phyloP scores from a whole-genome alignment of 345 rosid species.

The Lumnitzera racemosa region DNA sequence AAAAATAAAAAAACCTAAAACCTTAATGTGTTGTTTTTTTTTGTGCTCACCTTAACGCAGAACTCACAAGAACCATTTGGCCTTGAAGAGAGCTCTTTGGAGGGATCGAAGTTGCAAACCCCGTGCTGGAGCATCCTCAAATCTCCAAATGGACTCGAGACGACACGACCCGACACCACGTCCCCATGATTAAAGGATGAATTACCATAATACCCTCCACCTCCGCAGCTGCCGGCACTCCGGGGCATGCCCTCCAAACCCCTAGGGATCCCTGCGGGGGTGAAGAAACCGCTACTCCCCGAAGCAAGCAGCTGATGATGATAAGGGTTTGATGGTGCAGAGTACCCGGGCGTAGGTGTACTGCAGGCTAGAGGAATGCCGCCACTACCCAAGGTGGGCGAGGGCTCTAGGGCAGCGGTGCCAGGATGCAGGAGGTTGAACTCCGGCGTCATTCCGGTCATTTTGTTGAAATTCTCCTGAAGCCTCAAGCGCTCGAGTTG shows the following conservation, averaged over 20 bases:
- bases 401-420: not conserved
- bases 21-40: not conserved
- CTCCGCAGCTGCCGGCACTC: slow-evolving; percentile 4
- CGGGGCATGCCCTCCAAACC: slow-evolving; percentile 1
- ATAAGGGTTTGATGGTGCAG: no score
- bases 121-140: slow-evolving; percentile 3
- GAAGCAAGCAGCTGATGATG: no score
- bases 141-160: slow-evolving; percentile 19
- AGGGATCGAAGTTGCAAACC: slow-evolving; percentile 25
- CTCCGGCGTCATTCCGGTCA: slow-evolving; percentile 15
- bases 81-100: slow-evolving; percentile 85
- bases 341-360: not conserved
- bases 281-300: no score
- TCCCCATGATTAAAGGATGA: slow-evolving; percentile 11
- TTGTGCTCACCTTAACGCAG: slow-evolving; percentile 46
- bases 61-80: slow-evolving; percentile 48
- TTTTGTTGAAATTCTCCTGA: slow-evolving; percentile 34
- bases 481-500: slow-evolving; percentile 46
- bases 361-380: not conserved
- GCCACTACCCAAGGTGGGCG: not conserved
- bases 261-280: no score
- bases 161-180: slow-evolving; percentile 14
- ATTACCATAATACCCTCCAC: slow-evolving; percentile 18
- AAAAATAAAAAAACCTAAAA: not conserved
- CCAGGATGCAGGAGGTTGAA: not conserved